These are phyloP conservation scores for Geotrichum carabidarum DNA, from an alignment of 1,139 yeast genomes.

Conservation along the genomic window DNA sequence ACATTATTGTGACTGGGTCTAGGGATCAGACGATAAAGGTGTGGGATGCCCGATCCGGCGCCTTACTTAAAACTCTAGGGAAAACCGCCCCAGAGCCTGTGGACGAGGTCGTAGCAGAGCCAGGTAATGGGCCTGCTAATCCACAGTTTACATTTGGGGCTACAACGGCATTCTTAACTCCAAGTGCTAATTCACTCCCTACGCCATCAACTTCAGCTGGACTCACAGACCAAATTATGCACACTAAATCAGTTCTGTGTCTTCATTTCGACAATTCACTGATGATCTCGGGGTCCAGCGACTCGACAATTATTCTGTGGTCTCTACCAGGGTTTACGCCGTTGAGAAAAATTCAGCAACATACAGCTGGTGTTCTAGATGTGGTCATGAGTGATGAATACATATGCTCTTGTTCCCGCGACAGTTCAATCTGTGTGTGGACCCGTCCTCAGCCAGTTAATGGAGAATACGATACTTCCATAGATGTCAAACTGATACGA, in stretches of 20 bases:
- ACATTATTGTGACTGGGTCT: constrained; percentile 37
- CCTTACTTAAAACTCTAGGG: constrained; percentile 28
- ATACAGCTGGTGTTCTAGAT: constrained; percentile 34
- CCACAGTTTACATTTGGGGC: constrained; percentile 2
- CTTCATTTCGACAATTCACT: constrained; percentile 33
- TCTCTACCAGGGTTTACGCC: constrained; percentile 28
- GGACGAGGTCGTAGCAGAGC: constrained; percentile 6
- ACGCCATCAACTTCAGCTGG: not conserved
- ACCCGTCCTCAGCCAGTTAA: constrained; percentile 22
- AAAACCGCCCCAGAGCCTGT: constrained; percentile 1
- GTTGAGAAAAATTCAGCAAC: constrained; percentile 28
- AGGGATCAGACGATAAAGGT: constrained; percentile 36
- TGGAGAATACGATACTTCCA: constrained; percentile 3
- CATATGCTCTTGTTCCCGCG: constrained; percentile 37
- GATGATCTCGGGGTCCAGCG: constrained; percentile 39
- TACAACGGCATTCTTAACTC: constrained; percentile 9
- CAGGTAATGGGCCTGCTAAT: constrained; percentile 5
- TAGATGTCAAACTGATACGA: constrained; percentile 21
- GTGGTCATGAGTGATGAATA: constrained; percentile 28
- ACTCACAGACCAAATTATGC: constrained; percentile 23
- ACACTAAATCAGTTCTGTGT: constrained; percentile 37
- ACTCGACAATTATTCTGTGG: constrained; percentile 37
- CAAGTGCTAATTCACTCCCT: not conserved
- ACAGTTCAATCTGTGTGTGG: constrained; percentile 34
- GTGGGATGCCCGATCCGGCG: constrained; percentile 34